These are phyloP conservation scores for Geotrichum bryndzae DNA, from an alignment of 1,139 yeast species.

Conservation along the genomic window DNA sequence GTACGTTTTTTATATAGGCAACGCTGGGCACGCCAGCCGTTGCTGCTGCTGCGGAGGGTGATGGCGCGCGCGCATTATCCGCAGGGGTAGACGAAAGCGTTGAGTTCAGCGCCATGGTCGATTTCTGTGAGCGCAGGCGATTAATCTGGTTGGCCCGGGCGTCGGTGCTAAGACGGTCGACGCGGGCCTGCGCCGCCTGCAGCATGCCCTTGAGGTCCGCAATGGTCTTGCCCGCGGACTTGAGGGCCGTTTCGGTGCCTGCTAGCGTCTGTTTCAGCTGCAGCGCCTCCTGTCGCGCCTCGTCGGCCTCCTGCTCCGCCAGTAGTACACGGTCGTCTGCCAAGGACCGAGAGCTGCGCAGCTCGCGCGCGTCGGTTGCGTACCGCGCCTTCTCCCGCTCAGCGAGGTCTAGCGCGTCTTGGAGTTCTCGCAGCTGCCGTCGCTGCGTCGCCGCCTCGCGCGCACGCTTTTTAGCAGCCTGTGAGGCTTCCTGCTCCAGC, in stretches of 20 bases:
- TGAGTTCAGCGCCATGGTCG: background rate
- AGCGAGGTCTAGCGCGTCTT: constrained; percentile 27
- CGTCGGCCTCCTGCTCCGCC: constrained; percentile 28
- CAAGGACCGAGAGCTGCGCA: constrained; percentile 24
- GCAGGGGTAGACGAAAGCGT: background rate
- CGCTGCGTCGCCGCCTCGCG: constrained; percentile 38
- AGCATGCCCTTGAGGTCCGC: constrained; percentile 12
- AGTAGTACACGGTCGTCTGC: constrained; percentile 27
- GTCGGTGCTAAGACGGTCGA: constrained; percentile 13
- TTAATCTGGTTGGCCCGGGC: constrained; percentile 14
- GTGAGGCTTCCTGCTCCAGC: constrained; percentile 50
- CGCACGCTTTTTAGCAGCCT: constrained; percentile 46
- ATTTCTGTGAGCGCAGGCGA: constrained; percentile 4
- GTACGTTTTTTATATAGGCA: constrained; percentile 79
- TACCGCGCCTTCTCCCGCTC: constrained; percentile 29
- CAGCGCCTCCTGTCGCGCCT: constrained; percentile 22
- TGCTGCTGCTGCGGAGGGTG: constrained; percentile 1
- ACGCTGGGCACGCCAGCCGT: constrained; percentile 39
- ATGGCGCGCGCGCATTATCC: constrained; percentile 2
- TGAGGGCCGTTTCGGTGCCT: constrained; percentile 26
- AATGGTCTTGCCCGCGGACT: constrained; percentile 12
- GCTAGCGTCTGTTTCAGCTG: constrained; percentile 27
- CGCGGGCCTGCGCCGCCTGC: constrained; percentile 17
- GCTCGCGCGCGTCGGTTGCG: constrained; percentile 23
- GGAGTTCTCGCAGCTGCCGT: constrained; percentile 30